Conservation (phyloP, 148 eudicot genomes). For the Chenopodium formosanum region DNA sequence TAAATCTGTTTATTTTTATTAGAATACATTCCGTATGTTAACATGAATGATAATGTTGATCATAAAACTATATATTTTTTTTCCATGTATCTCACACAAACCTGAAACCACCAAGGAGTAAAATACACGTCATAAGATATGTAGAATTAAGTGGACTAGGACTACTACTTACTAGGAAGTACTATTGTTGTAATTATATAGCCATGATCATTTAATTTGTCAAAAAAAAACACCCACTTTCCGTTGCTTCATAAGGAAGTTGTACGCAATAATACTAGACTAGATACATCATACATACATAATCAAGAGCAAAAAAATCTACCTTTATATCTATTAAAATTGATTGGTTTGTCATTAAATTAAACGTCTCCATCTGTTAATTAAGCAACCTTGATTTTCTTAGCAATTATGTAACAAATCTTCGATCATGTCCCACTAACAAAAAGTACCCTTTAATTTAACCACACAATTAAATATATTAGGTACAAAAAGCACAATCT, state of each 20-base stretch:
- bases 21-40: background rate
- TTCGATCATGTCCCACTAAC: constrained; percentile 15
- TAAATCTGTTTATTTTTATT: no score
- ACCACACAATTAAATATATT: constrained; percentile 1
- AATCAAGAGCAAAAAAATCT: background rate
- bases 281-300: constrained; percentile 19
- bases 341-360: constrained; percentile 22
- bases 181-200: background rate
- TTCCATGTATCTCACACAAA: background rate
- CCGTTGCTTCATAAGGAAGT: constrained; percentile 26
- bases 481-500: constrained; percentile 22
- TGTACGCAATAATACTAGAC: constrained; percentile 8
- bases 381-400: constrained; percentile 28
- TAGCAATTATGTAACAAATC: constrained; percentile 12
- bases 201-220: background rate
- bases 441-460: constrained; percentile 14
- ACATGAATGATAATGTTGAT: background rate
- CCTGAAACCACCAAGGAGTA: background rate
- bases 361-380: constrained; percentile 12
- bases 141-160: background rate
- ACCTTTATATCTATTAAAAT: background rate
- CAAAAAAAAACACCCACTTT: constrained; percentile 5
- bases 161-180: background rate
- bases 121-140: no score
- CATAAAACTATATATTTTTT: background rate